Conservation (phyloP, 768 basidiomycete species). For the Termitomyces sp. region DNA sequence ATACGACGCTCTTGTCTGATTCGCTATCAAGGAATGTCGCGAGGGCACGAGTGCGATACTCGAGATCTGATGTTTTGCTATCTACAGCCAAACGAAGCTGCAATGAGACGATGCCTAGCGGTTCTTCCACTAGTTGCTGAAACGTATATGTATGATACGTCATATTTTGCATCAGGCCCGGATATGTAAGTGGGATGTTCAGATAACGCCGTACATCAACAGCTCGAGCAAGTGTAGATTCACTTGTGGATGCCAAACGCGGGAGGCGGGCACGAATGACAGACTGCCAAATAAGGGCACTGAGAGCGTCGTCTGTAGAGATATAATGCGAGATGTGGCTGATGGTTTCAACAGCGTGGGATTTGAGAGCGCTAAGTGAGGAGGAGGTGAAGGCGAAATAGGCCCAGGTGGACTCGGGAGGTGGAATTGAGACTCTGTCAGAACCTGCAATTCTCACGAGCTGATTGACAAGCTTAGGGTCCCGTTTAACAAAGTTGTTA, state of each 20-base stretch:
- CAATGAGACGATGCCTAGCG: conserved; percentile 20
- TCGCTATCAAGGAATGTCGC: conserved; percentile 17
- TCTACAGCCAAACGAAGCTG: conserved; percentile 21
- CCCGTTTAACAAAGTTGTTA: not conserved
- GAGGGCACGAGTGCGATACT: conserved; percentile 16
- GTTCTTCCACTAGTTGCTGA: conserved; percentile 11
- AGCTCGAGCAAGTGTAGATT: conserved; percentile 20
- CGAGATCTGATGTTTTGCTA: conserved; percentile 15
- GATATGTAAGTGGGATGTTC: conserved; percentile 17
- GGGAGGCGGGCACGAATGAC: conserved; percentile 21
- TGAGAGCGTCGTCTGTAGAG: conserved; percentile 25
- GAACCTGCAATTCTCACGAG: not conserved
- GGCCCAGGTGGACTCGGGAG: not conserved
- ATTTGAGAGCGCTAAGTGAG: conserved; percentile 15
- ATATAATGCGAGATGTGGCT: conserved; percentile 14
- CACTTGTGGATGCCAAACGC: conserved; percentile 11
- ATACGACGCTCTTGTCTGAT: conserved; percentile 11
- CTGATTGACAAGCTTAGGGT: not conserved
- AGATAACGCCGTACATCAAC: conserved; percentile 23
- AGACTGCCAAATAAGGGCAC: conserved; percentile 24
- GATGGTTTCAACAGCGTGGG: conserved; percentile 11
- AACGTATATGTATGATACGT: conserved; percentile 14
- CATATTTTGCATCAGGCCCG: conserved; percentile 25
- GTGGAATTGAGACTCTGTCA: not conserved
- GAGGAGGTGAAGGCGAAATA: not conserved